Percentiles rank a stretch among this genome's conserved stretches.
phyloP scores from a whole-genome alignment of 495 filamentous ascomycete species.

The Penicillium coprophilum region DNA sequence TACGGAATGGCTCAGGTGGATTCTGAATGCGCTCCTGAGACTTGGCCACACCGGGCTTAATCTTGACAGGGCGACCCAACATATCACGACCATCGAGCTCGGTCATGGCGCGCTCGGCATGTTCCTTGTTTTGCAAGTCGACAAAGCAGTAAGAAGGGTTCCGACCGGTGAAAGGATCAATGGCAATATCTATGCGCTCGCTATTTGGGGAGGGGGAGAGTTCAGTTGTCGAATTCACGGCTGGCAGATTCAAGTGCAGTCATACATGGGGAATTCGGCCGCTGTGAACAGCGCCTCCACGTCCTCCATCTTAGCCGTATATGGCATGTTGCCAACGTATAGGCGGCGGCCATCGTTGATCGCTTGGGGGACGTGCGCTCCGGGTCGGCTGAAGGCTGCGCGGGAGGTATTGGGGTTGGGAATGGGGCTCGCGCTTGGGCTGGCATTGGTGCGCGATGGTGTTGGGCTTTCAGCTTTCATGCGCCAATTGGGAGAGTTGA shows the following conservation, averaged over 20 bases:
- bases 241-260: slow-evolving; percentile 2
- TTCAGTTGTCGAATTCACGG: slow-evolving; percentile 26
- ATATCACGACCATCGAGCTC: slow-evolving; percentile 53
- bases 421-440: slow-evolving; percentile 18
- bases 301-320: slow-evolving; percentile 60
- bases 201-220: slow-evolving; percentile 32
- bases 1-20: slow-evolving; percentile 26
- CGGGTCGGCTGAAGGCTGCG: slow-evolving; percentile 37
- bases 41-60: slow-evolving; percentile 58
- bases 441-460: slow-evolving; percentile 20
- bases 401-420: slow-evolving; percentile 34
- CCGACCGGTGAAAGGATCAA: slow-evolving; percentile 64
- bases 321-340: slow-evolving; percentile 69
- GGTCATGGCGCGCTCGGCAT: slow-evolving; percentile 56
- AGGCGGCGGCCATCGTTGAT: slow-evolving; percentile 49
- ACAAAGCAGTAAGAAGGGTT: slow-evolving; percentile 75
- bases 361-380: slow-evolving; percentile 40
- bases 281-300: slow-evolving; percentile 56
- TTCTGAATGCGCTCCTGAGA: slow-evolving; percentile 26
- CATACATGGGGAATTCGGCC: slow-evolving; percentile 48
- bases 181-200: slow-evolving; percentile 63
- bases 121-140: slow-evolving; percentile 56
- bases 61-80: slow-evolving; percentile 57
- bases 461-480: slow-evolving; percentile 39
- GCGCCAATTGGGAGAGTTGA: slow-evolving; percentile 50